Base-by-base conservation (phyloP, 345 rosid species). In the Syzygium aqueum region DNA sequence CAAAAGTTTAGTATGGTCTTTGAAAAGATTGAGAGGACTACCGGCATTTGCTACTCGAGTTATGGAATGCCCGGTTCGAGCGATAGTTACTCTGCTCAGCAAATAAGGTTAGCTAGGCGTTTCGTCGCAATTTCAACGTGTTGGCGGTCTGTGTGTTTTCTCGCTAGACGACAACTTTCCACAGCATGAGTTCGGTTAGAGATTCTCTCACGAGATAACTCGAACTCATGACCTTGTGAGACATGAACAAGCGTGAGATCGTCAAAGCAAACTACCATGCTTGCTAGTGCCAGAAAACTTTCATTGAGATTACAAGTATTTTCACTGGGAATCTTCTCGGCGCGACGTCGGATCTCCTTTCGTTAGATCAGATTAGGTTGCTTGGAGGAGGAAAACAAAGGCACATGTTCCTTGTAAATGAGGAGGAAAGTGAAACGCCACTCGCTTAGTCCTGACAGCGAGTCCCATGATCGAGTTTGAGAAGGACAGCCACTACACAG, bases 161-260 rank as follows among this genome's bases (percentile, higher is more conserved):
- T 5, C 2, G 0, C n/a, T 2, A 30, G 3, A 65, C 4, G 0
- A 7, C 0, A 16, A 3, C 2, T 4, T 28, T 0, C 3, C 1
- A 28, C 0, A 30, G 1, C 9, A 2, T 30, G 5, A 67, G 10
- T 17, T 16, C 0, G 5, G 0, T 67, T 3, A 3, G 0, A 28
- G 11, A 28, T 65, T 65, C 77, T 28, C 0, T 28, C 1, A 4
- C 1, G 1, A 33, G 1, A 0, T 67, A 67, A 67, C 3, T 33
- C 0, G 7, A 10, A 54, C 27, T 54, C 59, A 8, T 54, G 59
- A 22, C 5, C 53, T 15, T 2, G 15, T 2, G 7, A 3, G 19
- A n/a, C 67, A 0, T 0, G 0, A 12, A 61, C 14, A 8, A 6
- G 2, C 6, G 12, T 2, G 1, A 1, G 13, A 6, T 12, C 3